Percentiles rank a stretch among this genome's conserved stretches.
Conservation (phyloP, 1,139 yeast species). For the Magnusiomyces magnusii region DNA sequence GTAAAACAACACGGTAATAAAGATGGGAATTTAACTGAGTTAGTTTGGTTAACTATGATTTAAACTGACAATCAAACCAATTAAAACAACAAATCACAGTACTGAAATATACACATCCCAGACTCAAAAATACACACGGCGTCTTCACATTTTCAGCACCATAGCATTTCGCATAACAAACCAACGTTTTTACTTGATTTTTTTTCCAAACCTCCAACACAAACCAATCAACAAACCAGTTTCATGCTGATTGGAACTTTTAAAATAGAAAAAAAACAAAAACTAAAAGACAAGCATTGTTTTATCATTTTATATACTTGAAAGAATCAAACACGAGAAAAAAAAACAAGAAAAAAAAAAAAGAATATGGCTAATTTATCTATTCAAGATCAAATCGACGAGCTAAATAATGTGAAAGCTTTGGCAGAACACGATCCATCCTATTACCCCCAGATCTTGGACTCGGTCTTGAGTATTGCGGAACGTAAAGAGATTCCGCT, state of each 20-base stretch:
- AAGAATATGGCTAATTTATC: neutral
- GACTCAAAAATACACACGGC: neutral
- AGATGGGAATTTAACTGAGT: too few relatives aligned
- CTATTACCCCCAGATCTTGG: conserved; percentile 33
- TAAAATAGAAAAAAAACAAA: too few relatives aligned
- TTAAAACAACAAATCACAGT: too few relatives aligned
- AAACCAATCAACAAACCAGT: too few relatives aligned
- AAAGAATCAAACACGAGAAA: neutral
- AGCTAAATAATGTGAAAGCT: neutral
- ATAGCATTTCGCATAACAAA: neutral
- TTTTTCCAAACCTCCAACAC: too few relatives aligned
- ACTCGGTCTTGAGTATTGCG: conserved; percentile 34
- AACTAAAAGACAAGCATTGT: too few relatives aligned
- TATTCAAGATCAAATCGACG: neutral
- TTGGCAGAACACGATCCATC: conserved; percentile 30
- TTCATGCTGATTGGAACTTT: too few relatives aligned
- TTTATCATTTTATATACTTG: too few relatives aligned
- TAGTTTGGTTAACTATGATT: too few relatives aligned
- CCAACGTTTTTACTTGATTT: neutral
- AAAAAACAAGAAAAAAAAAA: neutral
- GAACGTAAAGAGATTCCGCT: conserved; percentile 30
- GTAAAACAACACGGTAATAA: too few relatives aligned
- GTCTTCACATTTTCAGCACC: neutral
- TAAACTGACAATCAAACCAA: too few relatives aligned
- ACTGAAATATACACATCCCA: too few relatives aligned